Evolutionary conservation across 257 asterid genomes (phyloP).

Genomic region (Paraleonurus japonicus): DNA sequence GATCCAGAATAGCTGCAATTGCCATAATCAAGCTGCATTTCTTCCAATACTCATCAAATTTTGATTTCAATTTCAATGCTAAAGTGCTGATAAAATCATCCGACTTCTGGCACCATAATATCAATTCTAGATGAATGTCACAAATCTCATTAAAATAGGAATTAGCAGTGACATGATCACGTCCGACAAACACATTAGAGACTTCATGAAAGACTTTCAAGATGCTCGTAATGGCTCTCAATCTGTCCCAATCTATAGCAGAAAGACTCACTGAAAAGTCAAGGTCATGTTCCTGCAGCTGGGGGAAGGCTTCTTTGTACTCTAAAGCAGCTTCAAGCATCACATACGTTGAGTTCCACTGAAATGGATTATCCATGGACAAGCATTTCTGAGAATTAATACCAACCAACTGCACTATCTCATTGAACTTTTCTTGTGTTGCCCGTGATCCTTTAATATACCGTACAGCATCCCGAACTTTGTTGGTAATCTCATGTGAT

Average conservation of each 20-base stretch:
- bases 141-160: slow-evolving; percentile 80
- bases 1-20: slow-evolving; percentile 91
- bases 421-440: slow-evolving; percentile 72
- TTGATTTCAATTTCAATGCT: slow-evolving; percentile 78
- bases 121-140: slow-evolving; percentile 82
- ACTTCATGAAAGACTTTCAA: slow-evolving; percentile 78
- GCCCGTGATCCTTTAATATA: slow-evolving; percentile 65
- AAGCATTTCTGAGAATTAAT: slow-evolving; percentile 49
- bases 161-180: slow-evolving; percentile 70
- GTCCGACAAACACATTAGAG: slow-evolving; percentile 63
- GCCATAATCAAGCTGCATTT: slow-evolving; percentile 97
- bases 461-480: slow-evolving; percentile 66
- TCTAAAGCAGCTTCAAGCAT: slow-evolving; percentile 85
- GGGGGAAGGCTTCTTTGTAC: slow-evolving; percentile 68
- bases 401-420: slow-evolving; percentile 62
- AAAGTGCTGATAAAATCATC: slow-evolving; percentile 77
- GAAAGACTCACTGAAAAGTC: slow-evolving; percentile 54
- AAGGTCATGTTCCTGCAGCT: slow-evolving; percentile 74
- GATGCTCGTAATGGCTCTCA: slow-evolving; percentile 60
- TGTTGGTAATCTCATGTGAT: slow-evolving; percentile 57
- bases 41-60: slow-evolving; percentile 93
- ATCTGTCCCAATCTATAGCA: slow-evolving; percentile 71
- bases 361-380: slow-evolving; percentile 55
- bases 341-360: slow-evolving; percentile 73
- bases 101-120: slow-evolving; percentile 87